Percentiles rank a stretch among this genome's conserved stretches.
Evolutionary conservation across 2,329 filamentous ascomycete genomes (phyloP).

Genomic region (Rhinocladiella similis): DNA sequence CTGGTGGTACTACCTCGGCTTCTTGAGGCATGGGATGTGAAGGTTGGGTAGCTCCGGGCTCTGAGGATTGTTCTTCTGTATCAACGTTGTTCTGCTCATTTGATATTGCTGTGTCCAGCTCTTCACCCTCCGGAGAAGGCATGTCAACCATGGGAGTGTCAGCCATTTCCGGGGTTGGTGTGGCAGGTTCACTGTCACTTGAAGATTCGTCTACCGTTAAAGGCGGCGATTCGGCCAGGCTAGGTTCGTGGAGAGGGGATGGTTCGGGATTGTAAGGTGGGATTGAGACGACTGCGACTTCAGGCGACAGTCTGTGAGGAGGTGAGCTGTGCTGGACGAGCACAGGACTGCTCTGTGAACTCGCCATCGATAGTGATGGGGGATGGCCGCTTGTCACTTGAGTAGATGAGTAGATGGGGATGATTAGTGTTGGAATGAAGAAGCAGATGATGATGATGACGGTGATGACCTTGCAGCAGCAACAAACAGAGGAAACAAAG

Average conservation of each 20-base stretch:
- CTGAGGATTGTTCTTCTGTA: neutral
- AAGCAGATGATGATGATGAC: neutral
- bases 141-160: slow-evolving; percentile 20
- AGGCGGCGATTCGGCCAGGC: neutral
- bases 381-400: neutral
- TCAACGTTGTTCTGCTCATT: neutral
- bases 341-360: slow-evolving; percentile 25
- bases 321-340: slow-evolving; percentile 25
- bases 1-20: slow-evolving; percentile 9
- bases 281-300: slow-evolving; percentile 9
- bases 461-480: neutral
- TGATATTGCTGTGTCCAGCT: neutral
- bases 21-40: slow-evolving; percentile 5
- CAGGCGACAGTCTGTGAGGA: slow-evolving; percentile 19
- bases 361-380: slow-evolving; percentile 19
- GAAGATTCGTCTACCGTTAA: neutral
- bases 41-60: neutral
- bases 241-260: slow-evolving; percentile 4
- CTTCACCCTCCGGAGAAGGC: slow-evolving; percentile 1
- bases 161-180: slow-evolving; percentile 6
- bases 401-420: neutral
- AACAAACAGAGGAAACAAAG: neutral
- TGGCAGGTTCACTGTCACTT: neutral
- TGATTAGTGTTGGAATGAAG: neutral
- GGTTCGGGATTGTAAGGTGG: slow-evolving; percentile 12